phyloP scores from a whole-genome alignment of 2,329 filamentous ascomycete species.

The Gyromitra esculenta region DNA sequence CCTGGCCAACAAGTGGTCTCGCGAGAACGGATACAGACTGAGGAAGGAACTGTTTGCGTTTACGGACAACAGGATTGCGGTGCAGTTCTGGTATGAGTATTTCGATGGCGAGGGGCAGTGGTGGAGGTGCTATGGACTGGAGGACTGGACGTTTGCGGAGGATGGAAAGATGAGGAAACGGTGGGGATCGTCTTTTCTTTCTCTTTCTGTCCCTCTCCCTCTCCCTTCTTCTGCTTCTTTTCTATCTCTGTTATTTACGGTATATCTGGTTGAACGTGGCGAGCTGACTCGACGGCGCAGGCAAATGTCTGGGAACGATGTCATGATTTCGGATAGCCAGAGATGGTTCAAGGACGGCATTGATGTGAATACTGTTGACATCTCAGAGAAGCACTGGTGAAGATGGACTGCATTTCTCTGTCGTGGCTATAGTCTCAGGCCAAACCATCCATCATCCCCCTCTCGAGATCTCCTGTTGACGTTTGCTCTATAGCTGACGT shows the following conservation, averaged over 20 bases:
- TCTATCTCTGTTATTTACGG: not conserved
- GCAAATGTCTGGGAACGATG: constrained; percentile 79
- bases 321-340: constrained; percentile 70
- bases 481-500: not conserved
- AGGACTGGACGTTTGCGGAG: constrained; percentile 79
- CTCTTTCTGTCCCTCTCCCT: no score
- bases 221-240: no score
- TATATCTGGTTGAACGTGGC: not conserved
- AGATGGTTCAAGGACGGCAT: constrained; percentile 76
- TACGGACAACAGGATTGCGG: constrained; percentile 77
- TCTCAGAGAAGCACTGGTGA: constrained; percentile 73
- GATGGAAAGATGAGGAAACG: constrained; percentile 74
- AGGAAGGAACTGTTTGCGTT: constrained; percentile 88
- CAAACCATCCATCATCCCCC: not conserved
- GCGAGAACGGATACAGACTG: constrained; percentile 76
- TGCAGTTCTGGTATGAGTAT: constrained; percentile 92
- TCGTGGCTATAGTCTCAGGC: not conserved
- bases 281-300: constrained; percentile 62
- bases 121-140: constrained; percentile 87
- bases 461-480: not conserved
- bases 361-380: constrained; percentile 73
- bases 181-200: not conserved
- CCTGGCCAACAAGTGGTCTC: constrained; percentile 76
- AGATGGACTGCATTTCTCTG: not conserved
- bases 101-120: constrained; percentile 76